These are phyloP conservation scores for Chlorociboria aeruginascens DNA, from an alignment of 495 filamentous ascomycete genomes.

Conservation along the genomic window DNA sequence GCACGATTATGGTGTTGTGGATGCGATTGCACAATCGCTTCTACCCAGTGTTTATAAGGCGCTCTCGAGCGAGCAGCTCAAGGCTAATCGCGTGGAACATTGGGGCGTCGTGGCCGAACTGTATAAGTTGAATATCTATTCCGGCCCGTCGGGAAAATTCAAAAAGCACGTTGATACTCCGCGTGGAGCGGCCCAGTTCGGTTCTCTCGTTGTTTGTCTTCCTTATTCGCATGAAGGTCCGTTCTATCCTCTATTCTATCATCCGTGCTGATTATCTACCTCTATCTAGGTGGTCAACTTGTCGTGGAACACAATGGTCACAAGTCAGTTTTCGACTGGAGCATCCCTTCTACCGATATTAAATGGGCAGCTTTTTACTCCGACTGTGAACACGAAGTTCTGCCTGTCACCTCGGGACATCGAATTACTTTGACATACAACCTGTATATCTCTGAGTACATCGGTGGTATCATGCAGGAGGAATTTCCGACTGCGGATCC, in stretches of 20 bases:
- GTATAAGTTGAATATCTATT: slow-evolving; percentile 49
- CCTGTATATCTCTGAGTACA: slow-evolving; percentile 27
- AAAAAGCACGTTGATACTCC: slow-evolving; percentile 45
- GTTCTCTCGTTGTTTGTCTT: slow-evolving; percentile 42
- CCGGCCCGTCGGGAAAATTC: slow-evolving; percentile 39
- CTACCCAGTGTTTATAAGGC: slow-evolving; percentile 25
- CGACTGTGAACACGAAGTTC: slow-evolving; percentile 50
- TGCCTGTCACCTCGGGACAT: slow-evolving; percentile 37
- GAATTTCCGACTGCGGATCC: background rate
- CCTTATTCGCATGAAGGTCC: slow-evolving; percentile 34
- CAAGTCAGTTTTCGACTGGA: slow-evolving; percentile 34
- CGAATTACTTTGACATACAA: slow-evolving; percentile 50
- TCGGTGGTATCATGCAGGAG: slow-evolving; percentile 1
- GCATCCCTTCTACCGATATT: slow-evolving; percentile 18
- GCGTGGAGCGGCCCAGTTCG: slow-evolving; percentile 33
- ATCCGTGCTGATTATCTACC: slow-evolving; percentile 11
- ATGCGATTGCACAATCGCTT: slow-evolving; percentile 34
- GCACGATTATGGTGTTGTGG: slow-evolving; percentile 38
- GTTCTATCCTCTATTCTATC: background rate
- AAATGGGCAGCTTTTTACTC: slow-evolving; percentile 52
- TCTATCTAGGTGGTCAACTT: slow-evolving; percentile 24
- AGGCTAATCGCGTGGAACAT: background rate
- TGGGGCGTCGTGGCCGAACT: slow-evolving; percentile 31
- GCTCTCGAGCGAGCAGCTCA: background rate
- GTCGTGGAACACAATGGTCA: slow-evolving; percentile 24